phyloP scores from a whole-genome alignment of 306 rosid species.

The Mimosa pudica region DNA sequence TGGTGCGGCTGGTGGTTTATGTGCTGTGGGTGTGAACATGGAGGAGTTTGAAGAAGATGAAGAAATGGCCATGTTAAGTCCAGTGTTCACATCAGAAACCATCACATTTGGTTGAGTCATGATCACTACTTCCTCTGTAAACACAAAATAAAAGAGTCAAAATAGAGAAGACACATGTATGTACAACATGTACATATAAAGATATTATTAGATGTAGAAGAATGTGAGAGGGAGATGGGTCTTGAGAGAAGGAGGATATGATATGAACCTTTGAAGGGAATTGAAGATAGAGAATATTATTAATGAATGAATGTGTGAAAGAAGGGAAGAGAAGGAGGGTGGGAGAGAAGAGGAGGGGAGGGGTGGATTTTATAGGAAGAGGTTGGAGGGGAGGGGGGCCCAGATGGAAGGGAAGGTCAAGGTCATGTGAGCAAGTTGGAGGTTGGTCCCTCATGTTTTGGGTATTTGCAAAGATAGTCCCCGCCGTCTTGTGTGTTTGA shows the following conservation, averaged over 20 bases:
- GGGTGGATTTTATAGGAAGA: conserved; percentile 61
- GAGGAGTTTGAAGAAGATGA: conserved; percentile 43
- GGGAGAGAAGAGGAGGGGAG: neutral
- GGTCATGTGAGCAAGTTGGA: neutral
- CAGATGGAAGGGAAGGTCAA: neutral
- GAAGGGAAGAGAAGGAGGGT: conserved; percentile 10
- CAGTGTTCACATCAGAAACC: conserved; percentile 44
- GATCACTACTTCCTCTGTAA: conserved; percentile 37
- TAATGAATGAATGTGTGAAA: conserved; percentile 32
- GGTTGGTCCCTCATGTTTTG: neutral
- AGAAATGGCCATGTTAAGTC: conserved; percentile 44
- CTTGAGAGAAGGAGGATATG: neutral
- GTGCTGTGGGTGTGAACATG: conserved; percentile 39
- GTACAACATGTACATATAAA: no score
- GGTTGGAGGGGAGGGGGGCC: conserved; percentile 18
- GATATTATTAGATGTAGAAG: neutral
- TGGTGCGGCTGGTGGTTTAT: conserved; percentile 57
- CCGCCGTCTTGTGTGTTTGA: neutral
- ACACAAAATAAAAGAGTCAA: conserved; percentile 1
- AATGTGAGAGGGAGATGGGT: neutral
- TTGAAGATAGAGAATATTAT: no score
- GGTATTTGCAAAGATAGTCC: neutral
- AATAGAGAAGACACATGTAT: neutral
- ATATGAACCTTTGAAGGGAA: neutral
- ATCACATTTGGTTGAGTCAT: conserved; percentile 85